These are phyloP conservation scores for Helotiales sp. DNA, from an alignment of 2,329 filamentous ascomycete species.

Conservation along the genomic window DNA sequence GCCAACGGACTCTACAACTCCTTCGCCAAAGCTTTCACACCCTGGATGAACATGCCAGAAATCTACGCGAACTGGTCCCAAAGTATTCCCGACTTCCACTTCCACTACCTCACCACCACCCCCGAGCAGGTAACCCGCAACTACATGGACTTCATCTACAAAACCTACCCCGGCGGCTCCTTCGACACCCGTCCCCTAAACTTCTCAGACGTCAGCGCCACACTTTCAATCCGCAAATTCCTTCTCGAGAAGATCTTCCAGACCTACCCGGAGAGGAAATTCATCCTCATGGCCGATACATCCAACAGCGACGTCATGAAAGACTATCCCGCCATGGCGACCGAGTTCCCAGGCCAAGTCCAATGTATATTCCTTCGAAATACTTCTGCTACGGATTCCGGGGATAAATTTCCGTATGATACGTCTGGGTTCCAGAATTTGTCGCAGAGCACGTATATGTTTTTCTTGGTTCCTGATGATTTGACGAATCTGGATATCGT, in stretches of 20 bases:
- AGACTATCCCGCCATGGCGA: slow-evolving; percentile 56
- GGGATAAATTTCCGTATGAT: slow-evolving; percentile 73
- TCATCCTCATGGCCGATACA: slow-evolving; percentile 75
- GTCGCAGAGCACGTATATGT: slow-evolving; percentile 72
- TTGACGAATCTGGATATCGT: slow-evolving; percentile 64
- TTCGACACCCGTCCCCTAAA: slow-evolving; percentile 73
- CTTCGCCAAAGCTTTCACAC: slow-evolving; percentile 68
- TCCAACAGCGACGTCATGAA: slow-evolving; percentile 65
- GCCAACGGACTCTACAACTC: slow-evolving; percentile 74
- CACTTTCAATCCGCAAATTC: slow-evolving; percentile 68
- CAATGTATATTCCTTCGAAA: slow-evolving; percentile 79
- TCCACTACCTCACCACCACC: slow-evolving; percentile 80
- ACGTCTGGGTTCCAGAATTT: slow-evolving; percentile 69
- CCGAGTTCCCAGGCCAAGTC: slow-evolving; percentile 68
- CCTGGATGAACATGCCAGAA: slow-evolving; percentile 78
- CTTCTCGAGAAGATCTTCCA: slow-evolving; percentile 71
- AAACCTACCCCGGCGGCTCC: slow-evolving; percentile 72
- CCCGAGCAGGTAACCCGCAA: slow-evolving; percentile 75
- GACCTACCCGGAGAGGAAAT: slow-evolving; percentile 73
- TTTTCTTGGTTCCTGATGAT: slow-evolving; percentile 73
- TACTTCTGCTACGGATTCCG: slow-evolving; percentile 66
- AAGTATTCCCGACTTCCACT: slow-evolving; percentile 68
- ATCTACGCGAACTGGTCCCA: slow-evolving; percentile 75
- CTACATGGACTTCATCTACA: slow-evolving; percentile 81
- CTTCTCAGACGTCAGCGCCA: slow-evolving; percentile 74